Conservation (phyloP, 2,329 filamentous ascomycete species). For the Sclerotinia subarctica region DNA sequence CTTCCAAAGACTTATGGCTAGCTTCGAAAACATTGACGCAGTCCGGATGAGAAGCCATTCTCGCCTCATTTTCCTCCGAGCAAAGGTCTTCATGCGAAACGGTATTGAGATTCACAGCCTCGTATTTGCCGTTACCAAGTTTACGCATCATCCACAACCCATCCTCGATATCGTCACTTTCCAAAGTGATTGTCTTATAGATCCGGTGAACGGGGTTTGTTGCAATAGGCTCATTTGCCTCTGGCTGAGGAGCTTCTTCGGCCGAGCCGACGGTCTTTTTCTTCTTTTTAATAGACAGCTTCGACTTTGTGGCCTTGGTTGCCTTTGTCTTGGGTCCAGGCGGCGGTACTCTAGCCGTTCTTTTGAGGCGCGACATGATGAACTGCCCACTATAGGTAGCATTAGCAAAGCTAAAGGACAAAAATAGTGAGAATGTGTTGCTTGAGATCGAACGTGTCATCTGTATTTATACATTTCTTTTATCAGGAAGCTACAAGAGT, state of each 20-base stretch:
- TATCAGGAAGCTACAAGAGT: background rate
- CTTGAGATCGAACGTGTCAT: background rate
- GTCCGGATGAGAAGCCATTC: conserved; percentile 19
- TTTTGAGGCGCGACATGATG: background rate
- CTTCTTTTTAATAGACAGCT: background rate
- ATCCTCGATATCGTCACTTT: conserved; percentile 22
- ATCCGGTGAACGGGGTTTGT: conserved; percentile 16
- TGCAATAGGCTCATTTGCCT: background rate
- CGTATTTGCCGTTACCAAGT: conserved; percentile 25
- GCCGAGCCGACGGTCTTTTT: background rate
- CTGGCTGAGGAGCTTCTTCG: background rate
- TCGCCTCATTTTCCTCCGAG: conserved; percentile 24
- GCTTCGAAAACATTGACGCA: conserved; percentile 18
- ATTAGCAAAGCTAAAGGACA: background rate
- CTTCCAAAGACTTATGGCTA: conserved; percentile 21
- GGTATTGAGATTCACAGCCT: conserved; percentile 25
- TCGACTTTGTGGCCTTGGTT: background rate
- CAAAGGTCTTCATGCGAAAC: conserved; percentile 19
- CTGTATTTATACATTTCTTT: background rate
- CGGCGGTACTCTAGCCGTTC: background rate
- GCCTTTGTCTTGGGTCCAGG: background rate
- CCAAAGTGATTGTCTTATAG: conserved; percentile 23
- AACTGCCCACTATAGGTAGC: background rate
- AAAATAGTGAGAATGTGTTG: background rate
- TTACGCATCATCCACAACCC: conserved; percentile 27